Percentiles rank a stretch among this genome's conserved stretches.
Conservation (phyloP, 495 filamentous ascomycete species). For the Aspergillus kassunensis region DNA sequence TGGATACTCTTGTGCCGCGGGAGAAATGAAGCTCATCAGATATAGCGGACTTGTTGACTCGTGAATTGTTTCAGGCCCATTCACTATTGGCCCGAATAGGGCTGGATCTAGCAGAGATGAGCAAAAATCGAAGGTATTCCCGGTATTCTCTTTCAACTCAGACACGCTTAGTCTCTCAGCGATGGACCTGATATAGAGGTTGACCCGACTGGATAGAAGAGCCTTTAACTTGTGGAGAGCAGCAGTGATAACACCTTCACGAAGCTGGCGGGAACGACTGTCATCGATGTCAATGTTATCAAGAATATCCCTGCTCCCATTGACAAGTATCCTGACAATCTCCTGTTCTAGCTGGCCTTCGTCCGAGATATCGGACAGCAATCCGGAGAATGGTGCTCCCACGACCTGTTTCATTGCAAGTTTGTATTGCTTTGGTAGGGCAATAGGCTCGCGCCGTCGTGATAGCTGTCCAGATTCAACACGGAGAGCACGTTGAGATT, state of each 20-base stretch:
- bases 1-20: conserved; percentile 9
- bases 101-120: conserved; percentile 9
- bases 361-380: conserved; percentile 16
- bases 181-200: conserved; percentile 25
- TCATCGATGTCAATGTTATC: background rate
- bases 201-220: conserved; percentile 15
- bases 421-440: conserved; percentile 30
- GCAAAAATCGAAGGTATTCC: conserved; percentile 7
- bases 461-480: conserved; percentile 10
- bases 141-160: too few relatives aligned
- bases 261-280: background rate
- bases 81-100: conserved; percentile 26
- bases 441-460: conserved; percentile 9
- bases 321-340: conserved; percentile 26
- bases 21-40: conserved; percentile 38
- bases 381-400: conserved; percentile 31
- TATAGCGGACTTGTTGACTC: conserved; percentile 22
- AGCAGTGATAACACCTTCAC: background rate
- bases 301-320: too few relatives aligned
- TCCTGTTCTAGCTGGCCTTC: background rate
- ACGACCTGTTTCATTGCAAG: conserved; percentile 41
- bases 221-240: conserved; percentile 11
- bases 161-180: conserved; percentile 19
- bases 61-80: background rate
- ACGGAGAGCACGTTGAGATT: background rate